Conservation (phyloP, 1,139 yeast species). For the Yamadazyma kanchanaburiensis region DNA sequence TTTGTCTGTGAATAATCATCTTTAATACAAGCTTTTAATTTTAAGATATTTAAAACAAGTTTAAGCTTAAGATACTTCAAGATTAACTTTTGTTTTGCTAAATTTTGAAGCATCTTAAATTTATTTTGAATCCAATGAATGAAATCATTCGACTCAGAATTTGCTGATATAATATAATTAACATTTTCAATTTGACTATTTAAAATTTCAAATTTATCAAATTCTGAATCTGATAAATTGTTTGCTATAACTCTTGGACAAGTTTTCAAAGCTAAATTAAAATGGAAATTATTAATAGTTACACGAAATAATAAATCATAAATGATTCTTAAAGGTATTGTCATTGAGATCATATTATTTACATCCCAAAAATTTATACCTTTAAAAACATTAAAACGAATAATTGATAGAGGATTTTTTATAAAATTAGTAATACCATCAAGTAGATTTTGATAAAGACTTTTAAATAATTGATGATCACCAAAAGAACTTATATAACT, state of each 20-base stretch:
- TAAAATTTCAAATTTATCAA: conserved; percentile 11
- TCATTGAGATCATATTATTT: conserved; percentile 29
- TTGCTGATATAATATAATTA: neutral
- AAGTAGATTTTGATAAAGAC: conserved; percentile 13
- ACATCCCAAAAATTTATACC: conserved; percentile 30
- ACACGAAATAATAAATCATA: conserved; percentile 38
- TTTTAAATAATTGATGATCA: conserved; percentile 26
- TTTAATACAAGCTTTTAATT: conserved; percentile 30
- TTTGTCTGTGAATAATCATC: conserved; percentile 34
- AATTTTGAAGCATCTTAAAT: conserved; percentile 2
- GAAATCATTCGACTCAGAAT: conserved; percentile 1
- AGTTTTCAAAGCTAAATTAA: conserved; percentile 26
- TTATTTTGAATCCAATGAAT: conserved; percentile 1
- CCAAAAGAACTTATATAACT: conserved; percentile 41
- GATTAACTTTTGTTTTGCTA: conserved; percentile 4
- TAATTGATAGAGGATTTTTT: conserved; percentile 9
- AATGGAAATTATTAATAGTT: conserved; percentile 45
- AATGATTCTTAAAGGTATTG: conserved; percentile 34
- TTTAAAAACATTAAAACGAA: conserved; percentile 14
- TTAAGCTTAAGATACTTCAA: conserved; percentile 12
- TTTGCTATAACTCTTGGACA: conserved; percentile 39
- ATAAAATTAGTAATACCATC: conserved; percentile 7
- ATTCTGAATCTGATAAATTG: conserved; percentile 18
- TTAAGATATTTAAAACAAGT: conserved; percentile 14
- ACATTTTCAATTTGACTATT: neutral